Conservation (phyloP, 1,284 basidiomycete genomes). For the Pseudomicrostroma phylloplanum region DNA sequence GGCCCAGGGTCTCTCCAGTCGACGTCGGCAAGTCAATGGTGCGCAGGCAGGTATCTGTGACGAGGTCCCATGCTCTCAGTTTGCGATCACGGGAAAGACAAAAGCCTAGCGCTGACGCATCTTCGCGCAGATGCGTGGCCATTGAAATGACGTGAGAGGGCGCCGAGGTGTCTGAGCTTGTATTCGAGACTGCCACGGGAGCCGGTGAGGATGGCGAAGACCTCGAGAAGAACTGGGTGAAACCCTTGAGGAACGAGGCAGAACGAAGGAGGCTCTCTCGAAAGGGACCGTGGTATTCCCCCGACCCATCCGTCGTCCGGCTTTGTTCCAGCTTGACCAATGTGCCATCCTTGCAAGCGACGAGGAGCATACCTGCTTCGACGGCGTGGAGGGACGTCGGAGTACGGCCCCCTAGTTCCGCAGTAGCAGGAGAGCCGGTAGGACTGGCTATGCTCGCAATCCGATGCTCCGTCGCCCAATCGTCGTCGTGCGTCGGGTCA, state of each 20-base stretch:
- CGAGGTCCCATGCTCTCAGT: slow-evolving; percentile 43
- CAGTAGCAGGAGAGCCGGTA: not conserved
- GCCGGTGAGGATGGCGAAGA: slow-evolving; percentile 1
- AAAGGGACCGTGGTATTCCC: not conserved
- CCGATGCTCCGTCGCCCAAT: slow-evolving; percentile 32
- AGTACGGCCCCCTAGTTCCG: not conserved
- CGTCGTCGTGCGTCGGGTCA: slow-evolving; percentile 15
- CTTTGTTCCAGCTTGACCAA: slow-evolving; percentile 34
- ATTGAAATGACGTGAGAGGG: not conserved
- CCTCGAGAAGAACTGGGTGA: slow-evolving; percentile 5
- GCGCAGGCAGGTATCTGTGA: slow-evolving; percentile 40
- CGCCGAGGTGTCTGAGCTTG: not conserved
- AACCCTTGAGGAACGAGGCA: slow-evolving; percentile 1
- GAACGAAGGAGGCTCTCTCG: slow-evolving; percentile 2
- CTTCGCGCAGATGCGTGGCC: not conserved
- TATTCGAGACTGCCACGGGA: not conserved
- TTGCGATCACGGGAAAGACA: slow-evolving; percentile 31
- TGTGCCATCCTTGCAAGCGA: slow-evolving; percentile 39
- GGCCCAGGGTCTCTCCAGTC: slow-evolving; percentile 15
- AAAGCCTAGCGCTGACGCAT: not conserved
- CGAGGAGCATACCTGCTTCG: slow-evolving; percentile 31
- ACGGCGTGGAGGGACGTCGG: slow-evolving; percentile 25
- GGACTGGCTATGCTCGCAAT: slow-evolving; percentile 11
- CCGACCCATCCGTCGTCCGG: not conserved
- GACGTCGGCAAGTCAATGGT: slow-evolving; percentile 32